phyloP scores from a whole-genome alignment of 176 grass and related monocot species.

The Alloteropsis semialata region DNA sequence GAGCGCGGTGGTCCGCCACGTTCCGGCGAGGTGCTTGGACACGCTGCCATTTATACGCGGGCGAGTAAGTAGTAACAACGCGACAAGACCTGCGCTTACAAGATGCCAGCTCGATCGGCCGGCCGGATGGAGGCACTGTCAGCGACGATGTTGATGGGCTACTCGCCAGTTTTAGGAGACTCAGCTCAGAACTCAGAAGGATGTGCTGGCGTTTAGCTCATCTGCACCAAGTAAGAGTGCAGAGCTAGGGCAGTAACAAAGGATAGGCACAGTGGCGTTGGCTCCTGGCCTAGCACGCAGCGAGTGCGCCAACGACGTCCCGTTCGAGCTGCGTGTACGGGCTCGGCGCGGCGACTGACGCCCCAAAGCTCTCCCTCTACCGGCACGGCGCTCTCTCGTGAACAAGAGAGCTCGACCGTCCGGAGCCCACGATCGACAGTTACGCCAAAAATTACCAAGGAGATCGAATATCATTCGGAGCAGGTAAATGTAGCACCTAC shows the following conservation, averaged over 20 bases:
- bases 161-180: not conserved
- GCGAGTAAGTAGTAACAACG: not conserved
- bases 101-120: constrained; percentile 11
- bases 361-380: not conserved
- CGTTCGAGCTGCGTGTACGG: not conserved
- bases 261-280: not conserved
- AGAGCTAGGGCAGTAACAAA: no score
- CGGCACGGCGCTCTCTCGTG: no score
- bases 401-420: not conserved
- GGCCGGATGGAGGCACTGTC: constrained; percentile 16
- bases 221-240: no score
- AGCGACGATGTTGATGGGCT: not conserved
- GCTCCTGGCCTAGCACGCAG: not conserved
- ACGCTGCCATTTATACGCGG: not conserved
- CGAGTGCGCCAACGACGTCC: not conserved
- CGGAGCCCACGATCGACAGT: not conserved
- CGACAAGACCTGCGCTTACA: not conserved
- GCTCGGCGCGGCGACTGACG: not conserved
- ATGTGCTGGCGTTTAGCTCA: not conserved
- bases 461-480: not conserved
- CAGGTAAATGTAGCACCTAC: not conserved
- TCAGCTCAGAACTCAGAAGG: not conserved
- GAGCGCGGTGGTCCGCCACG: not conserved
- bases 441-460: not conserved
- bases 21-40: not conserved